Conservation (phyloP, 768 basidiomycete genomes). For the Galerina sulciceps region DNA sequence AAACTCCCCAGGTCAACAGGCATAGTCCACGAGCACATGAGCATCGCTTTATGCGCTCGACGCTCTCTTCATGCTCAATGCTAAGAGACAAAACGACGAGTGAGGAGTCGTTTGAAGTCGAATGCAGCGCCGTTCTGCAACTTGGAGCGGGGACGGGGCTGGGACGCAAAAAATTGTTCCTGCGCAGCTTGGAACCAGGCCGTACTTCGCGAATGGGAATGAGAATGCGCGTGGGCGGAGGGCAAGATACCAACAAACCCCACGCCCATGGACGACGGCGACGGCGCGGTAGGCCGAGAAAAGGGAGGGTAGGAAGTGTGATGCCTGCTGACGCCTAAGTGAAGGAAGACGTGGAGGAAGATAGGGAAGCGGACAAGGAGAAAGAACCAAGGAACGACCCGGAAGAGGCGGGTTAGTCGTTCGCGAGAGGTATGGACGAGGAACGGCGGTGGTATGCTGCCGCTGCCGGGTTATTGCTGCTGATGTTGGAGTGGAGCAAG, state of each 20-base stretch:
- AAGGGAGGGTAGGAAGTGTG: slow-evolving; percentile 45
- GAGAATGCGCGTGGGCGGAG: too few species aligned
- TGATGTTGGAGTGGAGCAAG: background rate
- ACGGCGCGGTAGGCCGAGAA: too few species aligned
- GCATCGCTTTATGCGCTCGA: slow-evolving; percentile 16
- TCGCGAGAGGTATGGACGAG: slow-evolving; percentile 66
- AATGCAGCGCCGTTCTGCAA: too few species aligned
- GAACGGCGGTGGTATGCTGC: slow-evolving; percentile 49
- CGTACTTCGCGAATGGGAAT: too few species aligned
- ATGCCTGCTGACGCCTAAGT: too few species aligned
- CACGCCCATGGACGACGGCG: too few species aligned
- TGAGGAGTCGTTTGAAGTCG: too few species aligned
- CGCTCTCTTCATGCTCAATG: slow-evolving; percentile 14
- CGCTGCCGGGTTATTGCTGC: slow-evolving; percentile 7
- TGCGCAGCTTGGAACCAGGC: too few species aligned
- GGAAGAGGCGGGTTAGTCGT: slow-evolving; percentile 37
- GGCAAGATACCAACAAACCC: too few species aligned
- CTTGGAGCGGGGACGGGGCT: slow-evolving; percentile 1
- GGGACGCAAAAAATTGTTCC: slow-evolving; percentile 9
- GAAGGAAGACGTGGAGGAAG: too few species aligned
- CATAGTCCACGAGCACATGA: slow-evolving; percentile 18
- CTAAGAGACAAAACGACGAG: too few species aligned
- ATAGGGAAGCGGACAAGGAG: too few species aligned
- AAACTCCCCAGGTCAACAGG: background rate
- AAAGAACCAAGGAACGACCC: slow-evolving; percentile 16